phyloP scores from a whole-genome alignment of 768 basidiomycete genomes.

The Boletus sensibilis region DNA sequence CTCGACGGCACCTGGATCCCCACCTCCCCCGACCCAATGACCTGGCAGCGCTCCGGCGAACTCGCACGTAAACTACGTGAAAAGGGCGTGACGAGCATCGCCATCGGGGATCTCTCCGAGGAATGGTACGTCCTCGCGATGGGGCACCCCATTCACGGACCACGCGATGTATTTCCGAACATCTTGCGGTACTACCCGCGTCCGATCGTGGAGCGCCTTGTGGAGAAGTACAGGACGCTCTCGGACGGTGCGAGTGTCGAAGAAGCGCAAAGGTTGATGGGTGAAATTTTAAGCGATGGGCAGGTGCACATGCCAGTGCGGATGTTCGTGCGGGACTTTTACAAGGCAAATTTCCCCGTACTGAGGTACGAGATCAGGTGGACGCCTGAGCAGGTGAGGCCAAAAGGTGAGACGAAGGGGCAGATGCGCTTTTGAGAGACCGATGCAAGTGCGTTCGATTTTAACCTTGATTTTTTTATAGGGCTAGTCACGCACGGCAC shows the following conservation, averaged over 20 bases:
- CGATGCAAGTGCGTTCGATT: not conserved
- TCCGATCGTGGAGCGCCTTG: constrained; percentile 45
- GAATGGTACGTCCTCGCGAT: constrained; percentile 81
- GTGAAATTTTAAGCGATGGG: constrained; percentile 56
- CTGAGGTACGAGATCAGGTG: constrained; percentile 68
- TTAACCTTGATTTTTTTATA: constrained; percentile 22
- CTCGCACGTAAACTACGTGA: constrained; percentile 53
- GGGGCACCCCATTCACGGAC: constrained; percentile 53
- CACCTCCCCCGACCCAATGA: constrained; percentile 54
- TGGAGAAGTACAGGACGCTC: constrained; percentile 44
- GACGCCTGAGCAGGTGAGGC: constrained; percentile 60
- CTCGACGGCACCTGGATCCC: constrained; percentile 61
- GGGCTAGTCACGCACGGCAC: constrained; percentile 72
- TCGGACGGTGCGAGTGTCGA: constrained; percentile 41
- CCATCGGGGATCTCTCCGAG: constrained; percentile 68
- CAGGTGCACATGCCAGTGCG: constrained; percentile 71
- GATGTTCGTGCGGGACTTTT: constrained; percentile 59
- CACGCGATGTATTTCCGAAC: constrained; percentile 54
- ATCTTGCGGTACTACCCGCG: constrained; percentile 59
- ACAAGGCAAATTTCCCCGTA: constrained; percentile 56
- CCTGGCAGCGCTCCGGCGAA: constrained; percentile 62
- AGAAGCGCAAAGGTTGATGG: constrained; percentile 49
- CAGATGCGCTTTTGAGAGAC: not conserved
- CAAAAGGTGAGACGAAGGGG: constrained; percentile 41
- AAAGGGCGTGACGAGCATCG: constrained; percentile 59